These are phyloP conservation scores for Aeschynomene evenia DNA, from an alignment of 306 rosid genomes.

Conservation along the genomic window DNA sequence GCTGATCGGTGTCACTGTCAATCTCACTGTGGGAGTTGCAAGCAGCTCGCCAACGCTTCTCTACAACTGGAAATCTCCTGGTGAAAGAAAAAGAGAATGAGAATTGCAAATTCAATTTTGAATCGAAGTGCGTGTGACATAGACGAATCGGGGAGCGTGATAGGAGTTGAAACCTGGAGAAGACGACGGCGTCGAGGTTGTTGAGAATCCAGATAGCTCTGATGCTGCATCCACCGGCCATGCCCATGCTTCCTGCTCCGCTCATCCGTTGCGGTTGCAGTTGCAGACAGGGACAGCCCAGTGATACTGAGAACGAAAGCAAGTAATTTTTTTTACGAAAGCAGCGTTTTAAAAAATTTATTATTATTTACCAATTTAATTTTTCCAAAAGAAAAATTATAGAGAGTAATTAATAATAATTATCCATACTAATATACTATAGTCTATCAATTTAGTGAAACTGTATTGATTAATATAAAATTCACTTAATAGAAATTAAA, in stretches of 20 bases:
- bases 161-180: conserved; percentile 56
- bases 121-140: neutral
- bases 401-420: no score
- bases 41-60: conserved; percentile 81
- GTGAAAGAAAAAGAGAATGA: neutral
- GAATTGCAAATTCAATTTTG: neutral
- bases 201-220: conserved; percentile 97
- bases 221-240: conserved; percentile 71
- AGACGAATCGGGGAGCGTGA: neutral
- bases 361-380: no score
- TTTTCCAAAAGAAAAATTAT: no score
- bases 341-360: no score
- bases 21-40: conserved; percentile 41
- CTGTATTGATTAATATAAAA: no score
- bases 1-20: conserved; percentile 30
- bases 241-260: conserved; percentile 31
- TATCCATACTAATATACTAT: no score
- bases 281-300: neutral
- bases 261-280: neutral
- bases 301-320: neutral
- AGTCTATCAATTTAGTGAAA: no score
- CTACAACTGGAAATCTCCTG: conserved; percentile 94
- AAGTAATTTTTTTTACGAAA: no score
- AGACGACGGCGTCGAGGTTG: conserved; percentile 71
- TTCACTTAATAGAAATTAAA: no score